These are phyloP conservation scores for Cyclotella baltica DNA, from an alignment of 108 stramenopile genomes.

Conservation along the genomic window DNA sequence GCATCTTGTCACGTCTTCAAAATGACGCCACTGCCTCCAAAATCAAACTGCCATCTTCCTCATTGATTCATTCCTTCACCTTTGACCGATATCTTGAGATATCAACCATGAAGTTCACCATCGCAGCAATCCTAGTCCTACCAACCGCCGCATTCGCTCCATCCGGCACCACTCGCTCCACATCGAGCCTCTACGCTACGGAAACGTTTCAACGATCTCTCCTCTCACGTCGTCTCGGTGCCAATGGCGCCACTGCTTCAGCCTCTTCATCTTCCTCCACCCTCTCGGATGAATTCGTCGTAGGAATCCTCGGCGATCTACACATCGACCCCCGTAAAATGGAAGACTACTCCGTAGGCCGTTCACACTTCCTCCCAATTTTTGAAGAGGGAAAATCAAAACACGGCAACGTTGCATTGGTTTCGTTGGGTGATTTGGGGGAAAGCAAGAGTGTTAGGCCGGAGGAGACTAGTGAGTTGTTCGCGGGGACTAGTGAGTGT, in stretches of 20 bases:
- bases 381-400: slow-evolving; percentile 66
- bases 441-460: slow-evolving; percentile 54
- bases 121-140: not conserved
- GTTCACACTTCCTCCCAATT: slow-evolving; percentile 55
- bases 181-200: not conserved
- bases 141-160: not conserved
- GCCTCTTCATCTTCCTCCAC: not conserved
- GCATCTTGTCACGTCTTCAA: too few species aligned
- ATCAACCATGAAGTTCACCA: too few species aligned
- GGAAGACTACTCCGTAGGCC: slow-evolving; percentile 70
- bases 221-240: slow-evolving; percentile 1
- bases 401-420: slow-evolving; percentile 60
- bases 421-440: slow-evolving; percentile 59
- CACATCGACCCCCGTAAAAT: slow-evolving; percentile 87
- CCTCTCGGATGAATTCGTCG: slow-evolving; percentile 45
- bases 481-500: slow-evolving; percentile 73
- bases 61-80: too few species aligned
- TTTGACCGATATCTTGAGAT: too few species aligned
- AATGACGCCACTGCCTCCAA: too few species aligned
- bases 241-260: not conserved
- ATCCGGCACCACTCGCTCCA: not conserved
- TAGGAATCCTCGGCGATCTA: slow-evolving; percentile 82
- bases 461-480: slow-evolving; percentile 52
- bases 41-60: too few species aligned
- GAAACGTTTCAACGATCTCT: slow-evolving; percentile 11